These are phyloP conservation scores for Immersiporthe knoxdaviesiana DNA, from an alignment of 2,329 filamentous ascomycete genomes.

Conservation along the genomic window DNA sequence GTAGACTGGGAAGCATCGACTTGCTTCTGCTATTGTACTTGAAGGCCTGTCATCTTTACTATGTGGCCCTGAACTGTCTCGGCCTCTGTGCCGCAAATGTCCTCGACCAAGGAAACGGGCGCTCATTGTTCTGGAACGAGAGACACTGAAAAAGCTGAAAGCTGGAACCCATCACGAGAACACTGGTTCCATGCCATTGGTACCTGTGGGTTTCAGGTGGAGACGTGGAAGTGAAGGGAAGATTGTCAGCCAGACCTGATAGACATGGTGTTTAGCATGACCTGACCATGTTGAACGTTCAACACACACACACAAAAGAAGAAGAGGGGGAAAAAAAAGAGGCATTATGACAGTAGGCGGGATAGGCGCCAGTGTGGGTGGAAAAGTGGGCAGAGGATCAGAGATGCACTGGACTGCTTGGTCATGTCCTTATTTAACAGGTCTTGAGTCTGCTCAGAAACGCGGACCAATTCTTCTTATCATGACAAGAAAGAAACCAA, in stretches of 20 bases:
- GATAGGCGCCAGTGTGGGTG: not conserved
- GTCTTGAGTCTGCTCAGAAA: constrained; percentile 81
- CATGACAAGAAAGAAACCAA: constrained; percentile 45
- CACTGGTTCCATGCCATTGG: not conserved
- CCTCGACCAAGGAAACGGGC: not conserved
- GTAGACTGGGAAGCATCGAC: too few species aligned
- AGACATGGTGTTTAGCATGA: not conserved
- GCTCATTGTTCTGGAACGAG: not conserved
- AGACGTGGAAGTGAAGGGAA: too few species aligned
- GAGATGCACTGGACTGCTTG: constrained; percentile 44
- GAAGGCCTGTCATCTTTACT: too few species aligned
- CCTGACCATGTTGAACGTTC: too few species aligned
- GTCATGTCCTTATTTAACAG: constrained; percentile 55
- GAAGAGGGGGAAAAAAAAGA: not conserved
- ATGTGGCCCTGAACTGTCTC: too few species aligned
- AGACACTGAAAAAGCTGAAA: not conserved
- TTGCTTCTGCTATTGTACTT: too few species aligned
- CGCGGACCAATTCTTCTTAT: constrained; percentile 82
- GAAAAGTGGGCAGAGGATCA: constrained; percentile 32
- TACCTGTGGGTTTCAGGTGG: not conserved
- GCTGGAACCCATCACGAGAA: not conserved
- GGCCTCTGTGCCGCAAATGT: too few species aligned
- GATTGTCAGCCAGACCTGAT: not conserved
- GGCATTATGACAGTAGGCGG: not conserved
- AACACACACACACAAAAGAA: too few species aligned